Evolutionary conservation across 495 filamentous ascomycete genomes (phyloP), one percentile per base, ranked within the genome.

Genomic region (Daldinia caldariorum): DNA sequence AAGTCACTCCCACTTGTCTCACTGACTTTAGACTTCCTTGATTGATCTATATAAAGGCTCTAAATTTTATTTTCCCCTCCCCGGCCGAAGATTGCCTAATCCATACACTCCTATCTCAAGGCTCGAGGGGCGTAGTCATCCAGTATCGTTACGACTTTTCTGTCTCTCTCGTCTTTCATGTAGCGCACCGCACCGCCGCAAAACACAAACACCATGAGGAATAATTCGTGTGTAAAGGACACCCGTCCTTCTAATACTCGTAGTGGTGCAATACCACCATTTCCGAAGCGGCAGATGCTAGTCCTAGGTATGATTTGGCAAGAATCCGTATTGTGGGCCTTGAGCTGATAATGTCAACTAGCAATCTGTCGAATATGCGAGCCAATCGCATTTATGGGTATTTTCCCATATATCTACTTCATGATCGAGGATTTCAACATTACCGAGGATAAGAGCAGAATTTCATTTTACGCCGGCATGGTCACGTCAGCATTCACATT

Each of bases 331-430:
- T 26, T 16, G 56, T 58, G 55, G 29, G 56, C 14, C 58, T 62
- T 6, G 39, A 49, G 53, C 79, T 87, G 73, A 87, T 79, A 69
- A 69, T 62, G 56, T 3, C 50, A 61, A 67, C 55, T 73, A 98
- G 95, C 94, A 37, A 79, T 97, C 69, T 96, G 93, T 77, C 89
- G 95, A 72, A 96, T 99, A 79, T 97, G 93, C 84, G 95, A 99
- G 79, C 95, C 95, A 51, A 97, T 99, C 78, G 96, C 95, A 9
- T 98, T 99, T 85, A 98, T 97, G 91, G 97, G 94, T 56, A 97
- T 99, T 71, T 98, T 99, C 76, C 96, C 95, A 3, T 99, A 99
- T 77, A 94, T 94, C 75, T 99, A 97, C 82, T 95, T 90, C 82
- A 99, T 99, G 95, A 92, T 98, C 53, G 85, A 92, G 71, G 92